Evolutionary conservation across 257 asterid genomes (phyloP).

Genomic region (Lycium barbarum): DNA sequence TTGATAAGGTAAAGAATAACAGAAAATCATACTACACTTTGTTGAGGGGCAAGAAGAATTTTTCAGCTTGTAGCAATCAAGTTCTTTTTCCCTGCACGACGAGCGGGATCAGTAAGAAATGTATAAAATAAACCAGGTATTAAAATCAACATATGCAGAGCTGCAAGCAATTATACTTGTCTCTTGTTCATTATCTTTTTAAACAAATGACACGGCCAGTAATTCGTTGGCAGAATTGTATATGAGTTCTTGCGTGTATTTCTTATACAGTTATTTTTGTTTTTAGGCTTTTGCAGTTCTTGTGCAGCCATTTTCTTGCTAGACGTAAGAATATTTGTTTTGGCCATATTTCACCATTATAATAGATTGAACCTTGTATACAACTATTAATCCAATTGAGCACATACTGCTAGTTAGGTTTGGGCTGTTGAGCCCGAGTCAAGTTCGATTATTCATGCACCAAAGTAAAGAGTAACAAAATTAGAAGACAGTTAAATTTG

Average conservation of each 20-base stretch:
- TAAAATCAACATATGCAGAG: background rate
- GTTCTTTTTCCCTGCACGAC: slow-evolving; percentile 1
- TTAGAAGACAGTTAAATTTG: no score
- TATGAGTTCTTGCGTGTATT: slow-evolving; percentile 19
- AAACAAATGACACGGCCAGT: background rate
- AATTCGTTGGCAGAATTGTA: background rate
- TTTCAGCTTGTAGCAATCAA: background rate
- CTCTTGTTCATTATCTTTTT: slow-evolving; percentile 4
- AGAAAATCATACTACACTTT: background rate
- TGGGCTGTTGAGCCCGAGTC: no score
- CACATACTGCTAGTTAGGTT: no score
- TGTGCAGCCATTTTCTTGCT: no score
- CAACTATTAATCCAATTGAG: no score
- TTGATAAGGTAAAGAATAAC: background rate
- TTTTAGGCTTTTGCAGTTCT: no score
- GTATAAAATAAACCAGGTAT: background rate
- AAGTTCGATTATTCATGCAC: no score
- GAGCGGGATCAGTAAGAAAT: background rate
- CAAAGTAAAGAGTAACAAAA: no score
- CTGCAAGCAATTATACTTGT: background rate
- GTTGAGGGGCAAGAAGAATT: background rate
- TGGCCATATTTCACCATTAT: no score
- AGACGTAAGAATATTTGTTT: no score
- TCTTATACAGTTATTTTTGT: background rate
- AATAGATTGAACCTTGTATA: no score